A percentile compares a stretch with the other conserved stretches of the same genome.
Evolutionary conservation across 1,284 basidiomycete genomes (phyloP).

Genomic region (Grifola frondosa): DNA sequence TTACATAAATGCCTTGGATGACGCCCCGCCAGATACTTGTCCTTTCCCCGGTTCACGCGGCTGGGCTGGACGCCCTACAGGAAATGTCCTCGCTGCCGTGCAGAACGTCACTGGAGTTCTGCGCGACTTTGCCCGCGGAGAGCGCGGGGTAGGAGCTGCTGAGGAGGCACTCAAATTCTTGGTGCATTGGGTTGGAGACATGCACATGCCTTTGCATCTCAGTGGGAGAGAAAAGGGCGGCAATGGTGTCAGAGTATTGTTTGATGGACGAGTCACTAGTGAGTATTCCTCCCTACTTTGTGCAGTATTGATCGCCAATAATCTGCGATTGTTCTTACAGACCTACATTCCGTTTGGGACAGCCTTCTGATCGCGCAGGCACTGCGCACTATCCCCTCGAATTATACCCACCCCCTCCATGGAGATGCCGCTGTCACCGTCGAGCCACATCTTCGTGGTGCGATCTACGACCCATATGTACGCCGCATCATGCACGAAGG

Average conservation of each 20-base stretch:
- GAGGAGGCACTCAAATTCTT: constrained; percentile 85
- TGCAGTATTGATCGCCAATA: not conserved
- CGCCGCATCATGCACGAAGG: constrained; percentile 87
- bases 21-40: constrained; percentile 77
- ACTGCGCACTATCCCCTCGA: constrained; percentile 68
- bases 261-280: constrained; percentile 71
- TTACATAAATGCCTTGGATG: constrained; percentile 72
- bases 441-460: constrained; percentile 72
- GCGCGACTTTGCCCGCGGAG: constrained; percentile 42
- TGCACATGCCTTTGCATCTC: constrained; percentile 90
- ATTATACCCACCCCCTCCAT: constrained; percentile 73
- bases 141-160: constrained; percentile 21
- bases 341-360: constrained; percentile 89
- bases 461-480: constrained; percentile 87
- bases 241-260: constrained; percentile 72
- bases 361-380: constrained; percentile 77
- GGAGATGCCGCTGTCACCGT: constrained; percentile 46
- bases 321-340: constrained; percentile 36
- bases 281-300: constrained; percentile 25
- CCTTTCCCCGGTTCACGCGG: constrained; percentile 75
- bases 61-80: constrained; percentile 67
- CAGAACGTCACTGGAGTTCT: constrained; percentile 69
- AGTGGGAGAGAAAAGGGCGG: constrained; percentile 85
- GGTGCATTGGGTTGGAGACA: constrained; percentile 87
- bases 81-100: constrained; percentile 76